Percentiles rank a stretch among this genome's conserved stretches.
phyloP scores from a whole-genome alignment of 1,284 basidiomycete species.

The Austropuccinia psidii region DNA sequence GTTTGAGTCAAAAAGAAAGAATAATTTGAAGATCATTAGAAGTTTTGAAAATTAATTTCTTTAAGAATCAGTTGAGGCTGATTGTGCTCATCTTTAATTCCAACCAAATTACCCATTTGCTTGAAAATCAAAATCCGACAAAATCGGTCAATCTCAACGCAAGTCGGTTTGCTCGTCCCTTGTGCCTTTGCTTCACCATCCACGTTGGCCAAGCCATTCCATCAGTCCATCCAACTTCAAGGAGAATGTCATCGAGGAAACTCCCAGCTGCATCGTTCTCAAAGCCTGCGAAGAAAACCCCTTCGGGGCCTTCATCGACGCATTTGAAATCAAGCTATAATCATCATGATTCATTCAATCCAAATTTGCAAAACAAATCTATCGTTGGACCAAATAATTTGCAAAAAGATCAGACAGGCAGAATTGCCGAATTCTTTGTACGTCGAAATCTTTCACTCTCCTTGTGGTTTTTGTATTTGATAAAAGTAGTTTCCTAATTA shows the following conservation, averaged over 20 bases:
- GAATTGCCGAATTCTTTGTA: constrained; percentile 34
- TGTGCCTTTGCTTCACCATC: too few relatives aligned
- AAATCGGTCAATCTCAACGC: too few relatives aligned
- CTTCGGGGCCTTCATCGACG: not conserved
- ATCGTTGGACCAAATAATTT: constrained; percentile 25
- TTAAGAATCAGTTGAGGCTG: too few relatives aligned
- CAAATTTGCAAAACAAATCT: not conserved
- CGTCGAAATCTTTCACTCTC: not conserved
- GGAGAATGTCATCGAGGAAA: constrained; percentile 13
- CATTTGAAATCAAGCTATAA: not conserved
- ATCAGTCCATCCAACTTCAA: too few relatives aligned
- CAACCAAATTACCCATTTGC: too few relatives aligned
- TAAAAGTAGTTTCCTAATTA: not conserved
- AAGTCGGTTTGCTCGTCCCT: too few relatives aligned
- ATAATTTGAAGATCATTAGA: too few relatives aligned
- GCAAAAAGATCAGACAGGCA: constrained; percentile 13
- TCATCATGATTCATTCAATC: not conserved
- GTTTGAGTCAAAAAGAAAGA: too few relatives aligned
- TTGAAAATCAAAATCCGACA: too few relatives aligned
- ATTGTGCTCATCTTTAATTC: too few relatives aligned
- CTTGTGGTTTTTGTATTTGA: not conserved
- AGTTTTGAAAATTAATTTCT: too few relatives aligned
- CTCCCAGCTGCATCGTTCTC: not conserved
- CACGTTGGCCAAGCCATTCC: too few relatives aligned
- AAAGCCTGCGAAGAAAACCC: not conserved